phyloP scores from a whole-genome alignment of 2,329 filamentous ascomycete species.

The Penicillium thymicola region DNA sequence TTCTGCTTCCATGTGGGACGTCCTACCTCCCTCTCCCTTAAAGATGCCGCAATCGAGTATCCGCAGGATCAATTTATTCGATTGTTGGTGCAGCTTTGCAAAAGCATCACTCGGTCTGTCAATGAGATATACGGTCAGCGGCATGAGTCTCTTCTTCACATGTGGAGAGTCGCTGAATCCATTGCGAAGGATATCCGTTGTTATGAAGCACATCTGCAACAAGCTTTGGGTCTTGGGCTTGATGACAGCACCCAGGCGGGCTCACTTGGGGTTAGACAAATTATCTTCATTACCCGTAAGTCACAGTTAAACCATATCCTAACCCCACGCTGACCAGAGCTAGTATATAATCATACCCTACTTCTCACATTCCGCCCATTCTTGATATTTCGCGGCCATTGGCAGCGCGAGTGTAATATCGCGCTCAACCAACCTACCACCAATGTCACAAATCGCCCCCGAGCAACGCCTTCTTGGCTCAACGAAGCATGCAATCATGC shows the following conservation, averaged over 20 bases:
- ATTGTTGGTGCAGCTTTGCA: conserved; percentile 37
- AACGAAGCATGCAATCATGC: conserved; percentile 46
- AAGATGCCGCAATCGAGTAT: conserved; percentile 37
- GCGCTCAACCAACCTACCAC: conserved; percentile 6
- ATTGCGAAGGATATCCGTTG: conserved; percentile 31
- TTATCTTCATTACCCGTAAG: conserved; percentile 42
- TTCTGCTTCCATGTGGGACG: conserved; percentile 45
- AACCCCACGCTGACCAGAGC: neutral
- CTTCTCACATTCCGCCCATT: conserved; percentile 47
- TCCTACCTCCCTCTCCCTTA: conserved; percentile 40
- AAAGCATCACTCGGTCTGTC: conserved; percentile 42
- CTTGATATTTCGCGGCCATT: conserved; percentile 44
- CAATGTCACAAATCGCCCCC: conserved; percentile 16
- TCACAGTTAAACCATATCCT: neutral
- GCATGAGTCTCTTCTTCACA: conserved; percentile 40
- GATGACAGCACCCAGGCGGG: conserved; percentile 38
- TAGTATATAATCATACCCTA: conserved; percentile 46
- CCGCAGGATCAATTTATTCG: conserved; percentile 42
- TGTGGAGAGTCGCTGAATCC: conserved; percentile 37
- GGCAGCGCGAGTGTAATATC: conserved; percentile 33
- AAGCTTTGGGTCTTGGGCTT: conserved; percentile 34
- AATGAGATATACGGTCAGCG: conserved; percentile 43
- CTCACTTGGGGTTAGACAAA: conserved; percentile 41
- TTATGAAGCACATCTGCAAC: conserved; percentile 27
- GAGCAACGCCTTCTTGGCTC: conserved; percentile 38